Evolutionary conservation across 1,284 basidiomycete genomes (phyloP), one percentile per base, ranked within the genome.

Genomic region (Apiotrichum gamsii): DNA sequence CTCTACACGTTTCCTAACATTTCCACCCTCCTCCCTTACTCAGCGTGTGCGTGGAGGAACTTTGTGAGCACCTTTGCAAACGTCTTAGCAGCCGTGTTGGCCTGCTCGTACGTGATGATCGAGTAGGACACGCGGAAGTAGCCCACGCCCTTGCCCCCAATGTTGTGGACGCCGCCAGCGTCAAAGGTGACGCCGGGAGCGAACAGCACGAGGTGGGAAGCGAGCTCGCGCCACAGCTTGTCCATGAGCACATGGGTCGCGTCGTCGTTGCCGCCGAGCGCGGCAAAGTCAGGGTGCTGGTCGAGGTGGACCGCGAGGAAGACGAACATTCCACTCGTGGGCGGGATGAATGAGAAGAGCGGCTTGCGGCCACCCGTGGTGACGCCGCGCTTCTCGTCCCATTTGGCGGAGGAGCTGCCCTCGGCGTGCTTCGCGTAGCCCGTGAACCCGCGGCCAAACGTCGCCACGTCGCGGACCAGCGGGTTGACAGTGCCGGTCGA

Each of bases 301-400:
- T 80, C 75, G 36, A 88, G 75, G 65, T 87, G 78, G 19, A 87
- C 64, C 52, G 77, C 77, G 35, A 87, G 65, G 82, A 84, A 74
- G 39, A 75, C 57, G 58, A 72, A 73, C 71, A 73, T 73, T 36
- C 71, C 71, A 1, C 65, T 67, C 0, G 77, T 78, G 0, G 85
- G 85, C 6, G 84, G 82, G 5, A 85, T 78, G 62, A 87, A 82
- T 35, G 80, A 82, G 59, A 87, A 79, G 49, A 83, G 47, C 10
- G 64, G 56, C 6, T 49, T 52, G 8, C 61, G 58, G 24, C 46
- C 47, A 13, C 37, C 14, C 2, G 39, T 31, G 8, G 24, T 16
- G 0, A 18, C 11, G 74, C 59, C 51, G 30, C 59, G 65, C 70
- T 82, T 82, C 70, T 82, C 74, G 53, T 73, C 70, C 47, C 47